Percentiles rank a stretch among this genome's conserved stretches.
These are phyloP conservation scores for Begonia peltatifolia DNA, from an alignment of 306 rosid species.

Conservation along the genomic window DNA sequence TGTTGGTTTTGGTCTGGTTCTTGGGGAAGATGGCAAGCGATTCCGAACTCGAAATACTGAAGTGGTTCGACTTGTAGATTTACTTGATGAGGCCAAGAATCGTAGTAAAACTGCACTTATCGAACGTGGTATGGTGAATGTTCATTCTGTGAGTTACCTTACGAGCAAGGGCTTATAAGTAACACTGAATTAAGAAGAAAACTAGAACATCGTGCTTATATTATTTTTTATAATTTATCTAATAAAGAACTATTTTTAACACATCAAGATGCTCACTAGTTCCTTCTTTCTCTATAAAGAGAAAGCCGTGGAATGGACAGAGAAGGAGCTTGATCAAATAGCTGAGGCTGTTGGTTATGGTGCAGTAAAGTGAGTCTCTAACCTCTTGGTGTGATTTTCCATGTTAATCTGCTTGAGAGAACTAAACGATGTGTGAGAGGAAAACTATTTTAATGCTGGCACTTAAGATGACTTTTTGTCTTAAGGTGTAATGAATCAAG, in stretches of 20 bases:
- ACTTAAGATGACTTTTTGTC: too few species aligned
- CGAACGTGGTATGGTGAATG: constrained; percentile 58
- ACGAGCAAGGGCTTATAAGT: too few species aligned
- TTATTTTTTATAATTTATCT: too few species aligned
- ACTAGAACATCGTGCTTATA: too few species aligned
- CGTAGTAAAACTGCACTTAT: constrained; percentile 65
- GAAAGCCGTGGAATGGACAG: constrained; percentile 51
- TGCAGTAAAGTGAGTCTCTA: constrained; percentile 77
- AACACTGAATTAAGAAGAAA: too few species aligned
- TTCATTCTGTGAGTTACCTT: not conserved
- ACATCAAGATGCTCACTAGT: too few species aligned
- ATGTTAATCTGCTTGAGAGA: constrained; percentile 3
- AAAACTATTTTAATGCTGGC: too few species aligned
- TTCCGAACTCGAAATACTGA: constrained; percentile 77
- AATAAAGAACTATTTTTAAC: too few species aligned
- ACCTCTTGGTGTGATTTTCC: constrained; percentile 2
- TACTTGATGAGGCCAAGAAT: constrained; percentile 95
- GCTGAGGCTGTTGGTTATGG: constrained; percentile 83
- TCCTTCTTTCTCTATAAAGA: constrained; percentile 16
- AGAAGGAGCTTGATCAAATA: constrained; percentile 62
- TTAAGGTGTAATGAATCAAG: too few species aligned
- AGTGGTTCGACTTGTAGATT: constrained; percentile 81
- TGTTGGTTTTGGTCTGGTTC: constrained; percentile 97
- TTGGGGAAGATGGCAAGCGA: constrained; percentile 89
- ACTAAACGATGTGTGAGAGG: too few species aligned